Base-by-base conservation (phyloP, 371 early-diverging fungal species). In the Umbelopsis sp. region DNA sequence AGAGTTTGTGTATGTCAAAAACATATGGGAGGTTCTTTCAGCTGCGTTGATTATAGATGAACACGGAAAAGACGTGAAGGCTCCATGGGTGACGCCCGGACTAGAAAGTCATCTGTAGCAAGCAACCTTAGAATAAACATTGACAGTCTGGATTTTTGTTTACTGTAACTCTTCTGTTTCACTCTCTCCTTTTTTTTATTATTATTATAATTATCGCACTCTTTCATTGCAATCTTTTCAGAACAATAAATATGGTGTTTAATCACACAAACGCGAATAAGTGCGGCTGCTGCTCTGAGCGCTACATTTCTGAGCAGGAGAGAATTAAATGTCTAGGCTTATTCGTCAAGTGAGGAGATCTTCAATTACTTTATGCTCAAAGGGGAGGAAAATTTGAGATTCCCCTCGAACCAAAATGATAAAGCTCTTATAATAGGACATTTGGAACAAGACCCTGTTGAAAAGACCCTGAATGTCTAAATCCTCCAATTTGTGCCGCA, bases 1-100 rank as follows among this genome's bases (percentile, higher is more conserved):
- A 57, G 86, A 91, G 66, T 86, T 92, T 73, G 81, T 85, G 1
- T 91, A 85, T 72, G 92, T 81, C 9, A 83, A 86, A 53, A 84
- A 74, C 8, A 80, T 92, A 8, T 85, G 82, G 74, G 87, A 92
- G 44, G 92, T 92, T 5, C 71, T 92, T 16, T 74, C 76, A 29
- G 80, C 83, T 44, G 90, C 89, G 16, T 87, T 91, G 72, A 78
- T 53, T 10, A 46, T 63, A 16, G 48, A 66, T 29, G 46, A 69
- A 32, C n/a, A 63, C 25, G 37, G 41, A 4, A 46, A 20, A 37
- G 41, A 20, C 22, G 12, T 57, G 18, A 29, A 35, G 4, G 35
- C 57, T 57, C 57, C 57, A 46, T 65, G 65, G 70, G 24, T 63
- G 32, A 63, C 66, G 2, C 65, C 72, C 29, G 22, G 44, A 29